These are phyloP conservation scores for Auricularia sp. DNA, from an alignment of 768 basidiomycete species.

Conservation along the genomic window DNA sequence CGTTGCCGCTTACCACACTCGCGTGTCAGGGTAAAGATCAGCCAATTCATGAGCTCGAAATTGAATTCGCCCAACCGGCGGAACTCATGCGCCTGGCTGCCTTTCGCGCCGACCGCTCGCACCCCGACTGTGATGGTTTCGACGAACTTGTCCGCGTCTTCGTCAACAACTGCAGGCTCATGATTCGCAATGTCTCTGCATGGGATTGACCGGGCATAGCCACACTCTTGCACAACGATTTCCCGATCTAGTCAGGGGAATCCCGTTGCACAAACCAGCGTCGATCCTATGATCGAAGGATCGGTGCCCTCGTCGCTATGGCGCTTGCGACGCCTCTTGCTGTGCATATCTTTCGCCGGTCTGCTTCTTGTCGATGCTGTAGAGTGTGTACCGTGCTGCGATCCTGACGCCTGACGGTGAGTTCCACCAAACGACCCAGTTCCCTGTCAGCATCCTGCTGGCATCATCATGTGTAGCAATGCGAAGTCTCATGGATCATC, in stretches of 20 bases:
- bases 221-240: not conserved
- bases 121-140: constrained; percentile 41
- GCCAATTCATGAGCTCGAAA: constrained; percentile 67
- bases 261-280: not conserved
- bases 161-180: constrained; percentile 85
- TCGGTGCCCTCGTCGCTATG: no score
- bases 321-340: no score
- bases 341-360: no score
- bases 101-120: constrained; percentile 51
- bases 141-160: constrained; percentile 89
- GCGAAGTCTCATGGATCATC: not conserved
- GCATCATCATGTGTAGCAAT: not conserved
- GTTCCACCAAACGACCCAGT: no score
- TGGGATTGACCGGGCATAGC: not conserved
- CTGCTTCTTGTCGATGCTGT: no score
- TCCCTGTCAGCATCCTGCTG: not conserved
- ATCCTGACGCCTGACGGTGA: no score
- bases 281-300: not conserved
- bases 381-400: no score
- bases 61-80: constrained; percentile 67
- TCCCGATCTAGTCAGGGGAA: not conserved
- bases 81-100: constrained; percentile 62
- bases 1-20: not conserved
- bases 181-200: constrained; percentile 55
- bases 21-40: not conserved